Conservation (phyloP, 2,329 filamentous ascomycete species). For the Cladosporium sp. region DNA sequence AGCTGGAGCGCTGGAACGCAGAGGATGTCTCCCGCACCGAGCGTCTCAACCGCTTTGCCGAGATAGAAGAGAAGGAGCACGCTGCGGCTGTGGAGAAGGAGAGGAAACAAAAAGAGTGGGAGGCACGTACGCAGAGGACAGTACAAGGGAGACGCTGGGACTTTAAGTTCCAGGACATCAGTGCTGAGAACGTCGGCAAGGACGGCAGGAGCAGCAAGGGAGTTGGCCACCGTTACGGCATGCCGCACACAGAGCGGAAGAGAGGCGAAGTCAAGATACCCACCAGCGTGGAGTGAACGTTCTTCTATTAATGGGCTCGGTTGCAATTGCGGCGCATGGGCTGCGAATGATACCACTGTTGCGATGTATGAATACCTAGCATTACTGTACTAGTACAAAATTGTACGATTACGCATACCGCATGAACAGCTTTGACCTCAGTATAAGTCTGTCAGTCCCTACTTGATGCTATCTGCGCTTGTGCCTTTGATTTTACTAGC, state of each 20-base stretch:
- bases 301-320: conserved; percentile 4
- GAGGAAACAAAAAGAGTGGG: conserved; percentile 39
- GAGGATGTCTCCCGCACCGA: conserved; percentile 32
- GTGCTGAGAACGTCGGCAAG: conserved; percentile 48
- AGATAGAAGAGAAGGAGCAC: conserved; percentile 25
- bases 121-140: conserved; percentile 36
- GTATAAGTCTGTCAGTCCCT: too few relatives aligned
- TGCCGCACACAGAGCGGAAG: conserved; percentile 57
- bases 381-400: conserved; percentile 5
- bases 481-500: too few relatives aligned
- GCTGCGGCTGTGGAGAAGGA: conserved; percentile 34
- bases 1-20: conserved; percentile 41
- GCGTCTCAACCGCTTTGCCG: conserved; percentile 32
- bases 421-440: too few relatives aligned
- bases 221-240: conserved; percentile 55
- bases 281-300: conserved; percentile 45
- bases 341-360: conserved; percentile 10
- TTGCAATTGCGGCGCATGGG: conserved; percentile 2
- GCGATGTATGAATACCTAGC: conserved; percentile 8
- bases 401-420: not conserved
- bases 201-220: conserved; percentile 49
- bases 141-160: conserved; percentile 50
- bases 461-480: too few relatives aligned
- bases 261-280: conserved; percentile 59
- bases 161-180: conserved; percentile 55